A percentile compares a stretch with the other conserved stretches of the same genome.
Conservation (phyloP, 306 rosid species). For the Inga oerstediana region DNA sequence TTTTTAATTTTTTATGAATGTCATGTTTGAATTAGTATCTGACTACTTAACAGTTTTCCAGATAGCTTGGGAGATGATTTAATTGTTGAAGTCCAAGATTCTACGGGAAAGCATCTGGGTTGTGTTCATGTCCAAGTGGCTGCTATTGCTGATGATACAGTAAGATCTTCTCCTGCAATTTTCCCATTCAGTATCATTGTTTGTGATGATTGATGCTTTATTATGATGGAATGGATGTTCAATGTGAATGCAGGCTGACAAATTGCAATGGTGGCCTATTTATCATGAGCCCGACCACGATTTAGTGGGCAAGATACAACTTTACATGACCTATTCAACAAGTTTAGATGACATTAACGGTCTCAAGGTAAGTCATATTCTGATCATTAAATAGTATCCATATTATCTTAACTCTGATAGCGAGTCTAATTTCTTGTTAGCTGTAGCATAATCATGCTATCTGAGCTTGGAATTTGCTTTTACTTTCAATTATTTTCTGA, state of each 20-base stretch:
- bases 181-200: not conserved
- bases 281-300: slow-evolving; percentile 86
- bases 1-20: slow-evolving; percentile 18
- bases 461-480: not conserved
- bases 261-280: slow-evolving; percentile 93
- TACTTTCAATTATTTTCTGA: not conserved
- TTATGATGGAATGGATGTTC: slow-evolving; percentile 35
- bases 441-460: slow-evolving; percentile 9
- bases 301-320: slow-evolving; percentile 86
- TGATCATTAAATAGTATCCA: not conserved
- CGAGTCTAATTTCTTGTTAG: slow-evolving; percentile 11
- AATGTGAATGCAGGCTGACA: slow-evolving; percentile 75
- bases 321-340: slow-evolving; percentile 65
- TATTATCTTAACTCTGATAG: not conserved
- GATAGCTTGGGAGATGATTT: slow-evolving; percentile 92
- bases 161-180: slow-evolving; percentile 43
- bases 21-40: slow-evolving; percentile 40
- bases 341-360: slow-evolving; percentile 75
- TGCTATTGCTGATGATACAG: slow-evolving; percentile 79
- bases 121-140: slow-evolving; percentile 85
- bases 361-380: slow-evolving; percentile 64
- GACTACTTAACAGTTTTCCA: slow-evolving; percentile 89
- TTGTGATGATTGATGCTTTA: slow-evolving; percentile 18
- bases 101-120: slow-evolving; percentile 85
- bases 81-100: slow-evolving; percentile 88